Base-by-base conservation (phyloP, 23 red algal genomes). In the Chondrus crispus region DNA sequence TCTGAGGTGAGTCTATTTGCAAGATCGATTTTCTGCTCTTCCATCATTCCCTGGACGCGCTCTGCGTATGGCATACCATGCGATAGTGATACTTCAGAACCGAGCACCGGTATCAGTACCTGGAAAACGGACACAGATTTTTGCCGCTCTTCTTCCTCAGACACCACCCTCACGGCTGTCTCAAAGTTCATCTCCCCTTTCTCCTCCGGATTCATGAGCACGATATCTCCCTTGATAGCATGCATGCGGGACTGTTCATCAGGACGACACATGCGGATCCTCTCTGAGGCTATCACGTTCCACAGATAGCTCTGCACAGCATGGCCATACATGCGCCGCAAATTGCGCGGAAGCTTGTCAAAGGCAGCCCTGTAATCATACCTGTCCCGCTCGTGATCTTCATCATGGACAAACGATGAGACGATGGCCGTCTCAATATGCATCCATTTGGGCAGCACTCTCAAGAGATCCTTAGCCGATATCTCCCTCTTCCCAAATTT, bases 251-350 rank as follows among this genome's bases (percentile, higher is more conserved):
- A 52, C 39, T 46, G 60, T 20, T 93, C 81, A 45, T 62, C 40
- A 46, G 74, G 74, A 19, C 29, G 41, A 58, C 46, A 32, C 13
- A 64, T 35, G 44, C 77, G 42, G 39, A 96, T 85, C 35, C 97
- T 83, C 35, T 79, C 91, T 24, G 89, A 95, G 19, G 97, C 97
- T 94, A 99, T 99, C 1, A 89, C 66, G 86, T 99, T 99, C 94
- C 94, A 99, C 36, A 99, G 41, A 57, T 74, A 87, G 76, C 94
- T 96, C 73, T 99, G 97, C 32, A 99, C 97, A 64, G 93, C 94
- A 72, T 98, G 93, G 4, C 92, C 83, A 42, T 99, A 99, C 89
- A 99, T 95, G 33, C 54, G 93, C 5, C 90, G 57, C 45, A 99
- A 68, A 84, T 93, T 91, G 35, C 74, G 38, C 5, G 97, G 97